Conservation (phyloP, 1,284 basidiomycete genomes). For the Moesziomyces sp. region DNA sequence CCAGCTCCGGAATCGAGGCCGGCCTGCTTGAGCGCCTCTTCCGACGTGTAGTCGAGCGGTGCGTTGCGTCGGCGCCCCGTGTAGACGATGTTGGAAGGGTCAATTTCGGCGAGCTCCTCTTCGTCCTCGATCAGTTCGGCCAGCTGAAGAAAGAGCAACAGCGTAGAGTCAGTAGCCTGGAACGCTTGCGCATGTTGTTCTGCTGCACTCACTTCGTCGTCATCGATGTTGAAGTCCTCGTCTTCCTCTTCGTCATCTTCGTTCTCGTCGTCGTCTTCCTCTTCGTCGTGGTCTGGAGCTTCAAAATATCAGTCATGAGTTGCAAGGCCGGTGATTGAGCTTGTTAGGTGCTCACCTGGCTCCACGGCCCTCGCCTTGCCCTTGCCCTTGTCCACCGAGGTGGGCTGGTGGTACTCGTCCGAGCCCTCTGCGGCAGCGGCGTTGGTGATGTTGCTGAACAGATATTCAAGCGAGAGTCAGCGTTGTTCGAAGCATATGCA, state of each 20-base stretch:
- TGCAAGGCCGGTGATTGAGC: too few relatives aligned
- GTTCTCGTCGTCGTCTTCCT: constrained; percentile 33
- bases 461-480: neutral
- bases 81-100: constrained; percentile 50
- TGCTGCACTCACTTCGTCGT: constrained; percentile 31
- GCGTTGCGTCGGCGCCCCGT: constrained; percentile 50
- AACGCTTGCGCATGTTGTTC: neutral
- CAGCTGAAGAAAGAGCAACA: constrained; percentile 8
- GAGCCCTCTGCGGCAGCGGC: constrained; percentile 4
- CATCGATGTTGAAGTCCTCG: constrained; percentile 38
- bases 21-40: constrained; percentile 56
- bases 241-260: constrained; percentile 45
- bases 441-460: constrained; percentile 9
- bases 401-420: constrained; percentile 12
- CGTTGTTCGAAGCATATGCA: too few relatives aligned
- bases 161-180: constrained; percentile 1
- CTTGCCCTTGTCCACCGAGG: constrained; percentile 43
- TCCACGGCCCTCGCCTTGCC: constrained; percentile 47
- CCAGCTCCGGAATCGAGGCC: constrained; percentile 35
- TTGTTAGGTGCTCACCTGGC: constrained; percentile 23
- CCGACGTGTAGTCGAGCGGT: constrained; percentile 57
- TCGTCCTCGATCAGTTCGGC: constrained; percentile 49
- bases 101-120: constrained; percentile 51
- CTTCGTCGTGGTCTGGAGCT: constrained; percentile 16
- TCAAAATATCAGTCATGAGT: too few relatives aligned